Conservation (phyloP, 495 filamentous ascomycete genomes). For the Immersiella caudata region DNA sequence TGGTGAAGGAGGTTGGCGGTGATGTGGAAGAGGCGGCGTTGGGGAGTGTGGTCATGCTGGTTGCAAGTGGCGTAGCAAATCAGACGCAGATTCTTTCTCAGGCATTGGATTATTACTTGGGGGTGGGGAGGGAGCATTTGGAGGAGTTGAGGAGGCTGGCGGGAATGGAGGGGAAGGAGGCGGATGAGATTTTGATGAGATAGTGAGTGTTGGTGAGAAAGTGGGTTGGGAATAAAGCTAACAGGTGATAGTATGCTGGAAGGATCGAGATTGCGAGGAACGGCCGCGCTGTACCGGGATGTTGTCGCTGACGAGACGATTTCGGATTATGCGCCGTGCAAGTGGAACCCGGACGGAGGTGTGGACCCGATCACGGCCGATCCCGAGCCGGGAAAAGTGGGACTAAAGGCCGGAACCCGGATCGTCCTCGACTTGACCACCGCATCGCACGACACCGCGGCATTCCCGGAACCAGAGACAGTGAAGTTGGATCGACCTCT, state of each 20-base stretch:
- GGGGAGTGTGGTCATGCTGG: slow-evolving; percentile 64
- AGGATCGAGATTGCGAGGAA: slow-evolving; percentile 64
- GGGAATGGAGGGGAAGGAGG: slow-evolving; percentile 26
- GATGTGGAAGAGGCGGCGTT: slow-evolving; percentile 64
- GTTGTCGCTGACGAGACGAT: slow-evolving; percentile 45
- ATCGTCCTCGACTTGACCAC: slow-evolving; percentile 55
- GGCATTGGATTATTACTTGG: slow-evolving; percentile 72
- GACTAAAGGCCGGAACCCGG: slow-evolving; percentile 33
- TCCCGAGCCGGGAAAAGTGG: slow-evolving; percentile 22
- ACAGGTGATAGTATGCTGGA: slow-evolving; percentile 47
- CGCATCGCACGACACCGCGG: slow-evolving; percentile 61
- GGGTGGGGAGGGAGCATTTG: slow-evolving; percentile 55
- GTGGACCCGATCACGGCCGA: slow-evolving; percentile 28
- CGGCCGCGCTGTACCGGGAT: slow-evolving; percentile 59
- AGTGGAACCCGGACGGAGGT: slow-evolving; percentile 27
- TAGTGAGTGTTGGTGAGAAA: slow-evolving; percentile 34
- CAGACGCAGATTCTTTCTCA: slow-evolving; percentile 71
- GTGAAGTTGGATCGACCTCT: slow-evolving; percentile 65
- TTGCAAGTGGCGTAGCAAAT: slow-evolving; percentile 53
- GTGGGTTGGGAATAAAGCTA: neutral
- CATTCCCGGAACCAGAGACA: slow-evolving; percentile 66
- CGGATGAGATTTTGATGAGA: slow-evolving; percentile 33
- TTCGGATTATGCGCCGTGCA: slow-evolving; percentile 51
- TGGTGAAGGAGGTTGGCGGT: slow-evolving; percentile 60
- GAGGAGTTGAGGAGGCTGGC: slow-evolving; percentile 59